Evolutionary conservation across 345 rosid genomes (phyloP), one percentile per base, ranked within the genome.

Genomic region (Trapa incisa): DNA sequence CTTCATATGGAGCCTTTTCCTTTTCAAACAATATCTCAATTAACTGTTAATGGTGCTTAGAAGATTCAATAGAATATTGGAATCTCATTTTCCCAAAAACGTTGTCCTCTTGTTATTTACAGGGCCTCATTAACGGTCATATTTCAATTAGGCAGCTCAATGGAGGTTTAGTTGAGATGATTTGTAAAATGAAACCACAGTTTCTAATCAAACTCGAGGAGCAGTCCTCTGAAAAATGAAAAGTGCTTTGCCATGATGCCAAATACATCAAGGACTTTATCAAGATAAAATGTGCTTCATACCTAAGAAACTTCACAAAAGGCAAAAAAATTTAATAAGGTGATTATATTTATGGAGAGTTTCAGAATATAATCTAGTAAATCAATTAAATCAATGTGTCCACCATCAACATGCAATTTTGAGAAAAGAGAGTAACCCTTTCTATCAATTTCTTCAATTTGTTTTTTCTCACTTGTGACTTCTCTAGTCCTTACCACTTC

Each of bases 1-100:
- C 91, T 76, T 85, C 93, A 75, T 80, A 89, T 57, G 96, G 96
- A 69, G 91, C 92, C 78, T 91, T 88, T 37, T 88, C 97, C 92
- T 91, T 74, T 71, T 47, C 45, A 14, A 47, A 16, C 16, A 61
- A 9, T 4, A 54, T 35, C n/a, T n/a, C 12, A 16, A 50, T 58
- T 42, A 50, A 35, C 41, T 37, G 47, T 36, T 29, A 62, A 37
- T 47, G 37, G 17, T 12, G 56, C n/a, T 50, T 14, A 14, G 17
- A 50, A 16, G 14, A 13, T 50, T 3, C 17, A 50, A 50, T 16
- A 22, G n/a, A 14, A 32, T 33, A 57, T 33, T 58, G 3, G 8
- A 35, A 58, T 32, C 16, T 32, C 16, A n/a, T 32, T 32, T 2
- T 58, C 16, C 32, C 9, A 16, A 58, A 58, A 32, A 29, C 2